Base-by-base conservation (phyloP, 169 alveolate species). In the Ichthyophthirius multifiliis region DNA sequence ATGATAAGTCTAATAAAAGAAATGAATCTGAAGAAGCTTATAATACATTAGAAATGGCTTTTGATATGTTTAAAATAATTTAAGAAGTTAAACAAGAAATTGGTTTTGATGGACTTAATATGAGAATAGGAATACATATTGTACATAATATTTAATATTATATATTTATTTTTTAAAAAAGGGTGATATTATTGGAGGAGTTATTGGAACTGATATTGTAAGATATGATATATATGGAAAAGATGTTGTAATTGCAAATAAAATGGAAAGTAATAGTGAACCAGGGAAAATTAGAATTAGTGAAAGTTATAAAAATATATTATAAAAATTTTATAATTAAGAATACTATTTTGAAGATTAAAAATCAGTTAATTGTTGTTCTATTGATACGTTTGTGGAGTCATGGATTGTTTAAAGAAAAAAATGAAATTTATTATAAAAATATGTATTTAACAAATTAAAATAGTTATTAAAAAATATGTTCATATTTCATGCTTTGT, bases 111-210 rank as follows among this genome's bases (percentile, higher is more conserved):
- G 71, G 31, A 12, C 23, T 55, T n/a, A 34, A 90, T 46, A 90
- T 90, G 95, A 82, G 95, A 48, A 90, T 90, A 9, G 95, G 95
- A 3, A 87, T 90, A 2, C 95, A 90, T 74, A 87, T 91, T 5
- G 84, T 78, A 78, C 23, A 20, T 1, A 27, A 3, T 15, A 16
- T 18, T 31, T n/a, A 37, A 41, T 16, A 39, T n/a, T 18, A 45
- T 27, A 27, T 27, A 9, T 23, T 73, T 18, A 27, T 55, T 20
- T 27, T 27, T 45, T 10, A 7, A 0, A 48, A 20, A 4, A 55
- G 71, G 92, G 92, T 6, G 81, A 67, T 15, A 73, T 82, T 27
- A 86, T 82, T 35, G 92, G 83, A 43, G 92, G 92, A 18, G 79
- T 86, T 5, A 84, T 82, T 43, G 92, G 92, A 18, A 86, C 86